These are phyloP conservation scores for Pseudocercospora musae DNA, from an alignment of 2,329 filamentous ascomycete genomes.

Conservation along the genomic window DNA sequence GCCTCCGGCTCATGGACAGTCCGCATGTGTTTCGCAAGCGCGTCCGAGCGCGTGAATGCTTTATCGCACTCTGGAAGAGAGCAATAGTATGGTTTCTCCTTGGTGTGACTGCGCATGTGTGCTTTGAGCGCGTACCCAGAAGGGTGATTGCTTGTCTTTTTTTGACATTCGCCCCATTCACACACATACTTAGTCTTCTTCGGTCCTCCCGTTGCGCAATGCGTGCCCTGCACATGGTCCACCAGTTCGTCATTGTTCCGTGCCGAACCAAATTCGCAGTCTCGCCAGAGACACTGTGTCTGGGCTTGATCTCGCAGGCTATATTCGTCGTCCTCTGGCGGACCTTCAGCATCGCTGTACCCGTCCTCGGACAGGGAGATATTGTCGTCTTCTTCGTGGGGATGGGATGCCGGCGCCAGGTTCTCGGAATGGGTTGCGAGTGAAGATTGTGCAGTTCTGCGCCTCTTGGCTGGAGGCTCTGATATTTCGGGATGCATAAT, in stretches of 20 bases:
- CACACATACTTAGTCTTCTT: conserved; percentile 97
- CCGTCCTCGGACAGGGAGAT: conserved; percentile 74
- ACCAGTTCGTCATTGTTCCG: conserved; percentile 53
- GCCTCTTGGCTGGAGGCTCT: conserved; percentile 38
- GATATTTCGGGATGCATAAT: conserved; percentile 34
- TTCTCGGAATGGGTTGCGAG: conserved; percentile 23
- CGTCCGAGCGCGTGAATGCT: conserved; percentile 92
- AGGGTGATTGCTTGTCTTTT: conserved; percentile 88
- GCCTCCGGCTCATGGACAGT: conserved; percentile 97
- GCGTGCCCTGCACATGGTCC: conserved; percentile 69
- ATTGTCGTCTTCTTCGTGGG: conserved; percentile 53
- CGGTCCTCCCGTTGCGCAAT: conserved; percentile 68
- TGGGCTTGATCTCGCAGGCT: conserved; percentile 41
- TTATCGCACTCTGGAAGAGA: conserved; percentile 97
- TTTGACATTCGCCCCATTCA: conserved; percentile 86
- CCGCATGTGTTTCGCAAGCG: conserved; percentile 95
- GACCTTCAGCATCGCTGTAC: conserved; percentile 68
- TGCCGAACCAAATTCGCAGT: conserved; percentile 48
- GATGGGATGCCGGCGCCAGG: conserved; percentile 37
- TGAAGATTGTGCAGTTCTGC: conserved; percentile 34
- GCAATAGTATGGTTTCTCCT: conserved; percentile 98
- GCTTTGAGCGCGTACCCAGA: conserved; percentile 94
- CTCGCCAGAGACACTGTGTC: conserved; percentile 51
- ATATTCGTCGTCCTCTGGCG: conserved; percentile 42
- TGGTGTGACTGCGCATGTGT: conserved; percentile 95